Evolutionary conservation across 345 rosid species (phyloP), one percentile per base, ranked within the genome.

Genomic region (Lumnitzera littorea): DNA sequence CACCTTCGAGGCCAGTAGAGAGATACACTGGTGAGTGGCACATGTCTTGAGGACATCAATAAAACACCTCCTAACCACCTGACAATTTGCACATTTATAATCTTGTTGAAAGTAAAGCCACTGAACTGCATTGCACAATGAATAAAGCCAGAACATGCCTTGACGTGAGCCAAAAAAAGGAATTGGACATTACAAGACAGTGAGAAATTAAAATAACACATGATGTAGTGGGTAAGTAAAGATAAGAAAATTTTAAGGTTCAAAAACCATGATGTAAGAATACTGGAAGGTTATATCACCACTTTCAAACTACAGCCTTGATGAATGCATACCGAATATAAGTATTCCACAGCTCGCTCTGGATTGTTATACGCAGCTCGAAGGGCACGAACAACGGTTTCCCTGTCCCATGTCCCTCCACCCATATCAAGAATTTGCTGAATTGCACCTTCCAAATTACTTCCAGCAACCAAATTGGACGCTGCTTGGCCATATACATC

Each of bases 381-480:
- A 53, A 94, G 96, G 58, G 99, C 97, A 17, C 84, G 91, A 57
- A 83, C 75, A 73, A 90, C 92, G 53, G 81, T 84, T 24, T 86
- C 96, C 70, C 95, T 88, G 61, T 88, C 92, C 97, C 97, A 90
- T 13, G 75, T 77, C 58, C 97, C 96, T 62, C 96, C 97, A 59
- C 97, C 99, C 89, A 94, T 86, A 68, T 90, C 97, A 74, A 94
- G 78, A 76, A 94, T 94, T 66, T 94, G 89, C 75, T 90, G 96
- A 65, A 94, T 73, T 53, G 86, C 57, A 65, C 85, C 90, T 70
- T 94, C 91, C 62, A 94, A 72, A 68, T 84, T 83, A 63, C 48
- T 88, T 65, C 95, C 99, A 13, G 91, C 96, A 43, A 91, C 95
- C 58, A 94, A 76, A 76, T 72, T 90, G 10, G 97, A 87, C 63